Base-by-base conservation (phyloP, 139 green algal species). In the Marvania coccoides region DNA sequence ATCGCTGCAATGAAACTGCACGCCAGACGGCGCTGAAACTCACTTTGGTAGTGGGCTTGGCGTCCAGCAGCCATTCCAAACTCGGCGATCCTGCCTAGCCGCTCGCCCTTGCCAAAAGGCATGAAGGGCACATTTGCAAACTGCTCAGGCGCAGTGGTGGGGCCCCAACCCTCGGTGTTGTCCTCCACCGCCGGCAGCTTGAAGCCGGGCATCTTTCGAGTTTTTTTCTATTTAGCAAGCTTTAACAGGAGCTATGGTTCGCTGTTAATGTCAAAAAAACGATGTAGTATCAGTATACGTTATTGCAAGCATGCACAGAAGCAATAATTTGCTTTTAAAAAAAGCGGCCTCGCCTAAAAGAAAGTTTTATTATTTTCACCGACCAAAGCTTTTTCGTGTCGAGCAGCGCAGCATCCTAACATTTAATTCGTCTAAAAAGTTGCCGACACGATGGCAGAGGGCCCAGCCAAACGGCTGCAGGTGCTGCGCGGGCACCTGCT, bases 101-200 rank as follows among this genome's bases (percentile, higher is more conserved):
- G 90, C 53, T 99, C 94, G 29, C 77, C 78, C 72, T 98, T 98
- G 37, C 65, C 74, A 63, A 91, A 99, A 1, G 93, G 92, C 35
- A 93, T 90, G 70, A 96, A 99, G 0, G 95, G 95, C 12, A 99
- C 74, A 53, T 93, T 89, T 33, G 91, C 84, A 6, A 97, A 84
- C 57, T 95, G 82, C 36, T 85, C 74, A 15, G 93, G 93, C 2
- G 95, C 71, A 2, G 62, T 73, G 28, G 58, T 86, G 45, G 91
- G 91, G 5, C 91, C 91, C 91, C 91, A 97, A 0, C 87, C 91
- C 26, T 95, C 89, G 15, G 60, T 60, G 56, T 96, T 96, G 40
- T 96, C 85, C 28, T 78, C 64, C 12, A 97, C 72, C 2, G 79
- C 62, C 5, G 91, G 87, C n/a, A 96, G 74, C 3, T 70, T 46